Evolutionary conservation across 2,329 filamentous ascomycete genomes (phyloP).

Genomic region (Hypoxylon sp.): DNA sequence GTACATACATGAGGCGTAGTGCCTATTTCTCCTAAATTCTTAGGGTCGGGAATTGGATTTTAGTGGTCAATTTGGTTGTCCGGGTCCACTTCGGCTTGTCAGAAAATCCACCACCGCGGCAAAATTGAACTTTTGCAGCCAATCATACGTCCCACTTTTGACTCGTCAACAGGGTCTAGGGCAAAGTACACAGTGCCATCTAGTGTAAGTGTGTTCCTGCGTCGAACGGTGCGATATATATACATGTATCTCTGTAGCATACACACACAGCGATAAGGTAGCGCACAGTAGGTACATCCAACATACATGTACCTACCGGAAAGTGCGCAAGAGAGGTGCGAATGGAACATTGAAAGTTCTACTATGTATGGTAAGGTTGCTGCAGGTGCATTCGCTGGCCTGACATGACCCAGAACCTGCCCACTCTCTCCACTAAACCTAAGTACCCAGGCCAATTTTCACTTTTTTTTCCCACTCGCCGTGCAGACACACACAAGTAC

Average conservation of each 20-base stretch:
- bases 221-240: constrained; percentile 1
- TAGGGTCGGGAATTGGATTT: constrained; percentile 19
- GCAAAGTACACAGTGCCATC: constrained; percentile 31
- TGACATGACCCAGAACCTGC: constrained; percentile 26
- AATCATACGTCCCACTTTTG: constrained; percentile 23
- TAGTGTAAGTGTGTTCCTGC: background rate
- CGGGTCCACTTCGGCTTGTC: constrained; percentile 27
- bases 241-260: background rate
- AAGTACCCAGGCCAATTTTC: constrained; percentile 32
- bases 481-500: constrained; percentile 31
- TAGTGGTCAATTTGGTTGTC: constrained; percentile 40
- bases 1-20: constrained; percentile 11
- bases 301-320: background rate
- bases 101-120: constrained; percentile 39
- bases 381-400: constrained; percentile 23
- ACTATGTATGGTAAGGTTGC: background rate
- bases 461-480: constrained; percentile 27
- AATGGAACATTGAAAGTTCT: too few relatives aligned
- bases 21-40: constrained; percentile 29
- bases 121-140: constrained; percentile 38
- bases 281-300: constrained; percentile 7
- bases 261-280: background rate
- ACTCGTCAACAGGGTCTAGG: constrained; percentile 25
- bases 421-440: constrained; percentile 7
- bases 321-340: background rate